These are phyloP conservation scores for Exophiala xenobiotica DNA, from an alignment of 2,329 filamentous ascomycete species.

Conservation along the genomic window DNA sequence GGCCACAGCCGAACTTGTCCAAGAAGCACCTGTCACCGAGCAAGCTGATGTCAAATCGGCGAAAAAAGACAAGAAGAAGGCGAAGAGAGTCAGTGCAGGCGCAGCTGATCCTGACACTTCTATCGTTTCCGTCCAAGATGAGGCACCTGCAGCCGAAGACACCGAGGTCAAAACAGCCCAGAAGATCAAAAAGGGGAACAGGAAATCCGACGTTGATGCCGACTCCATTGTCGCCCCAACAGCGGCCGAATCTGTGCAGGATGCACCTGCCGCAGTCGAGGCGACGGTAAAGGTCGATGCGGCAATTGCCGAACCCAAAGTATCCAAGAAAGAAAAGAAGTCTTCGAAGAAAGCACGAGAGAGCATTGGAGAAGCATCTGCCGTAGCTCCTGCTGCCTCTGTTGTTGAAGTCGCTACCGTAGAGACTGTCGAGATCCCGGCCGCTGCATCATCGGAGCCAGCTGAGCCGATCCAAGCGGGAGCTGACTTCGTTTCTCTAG, in stretches of 20 bases:
- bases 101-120: slow-evolving; percentile 30
- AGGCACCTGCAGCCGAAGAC: slow-evolving; percentile 26
- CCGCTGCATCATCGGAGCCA: slow-evolving; percentile 2
- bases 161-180: slow-evolving; percentile 30
- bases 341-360: slow-evolving; percentile 9
- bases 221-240: not conserved
- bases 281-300: not conserved
- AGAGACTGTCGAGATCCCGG: slow-evolving; percentile 2
- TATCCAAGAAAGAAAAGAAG: slow-evolving; percentile 11
- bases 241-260: no score
- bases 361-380: slow-evolving; percentile 1
- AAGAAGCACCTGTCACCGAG: slow-evolving; percentile 12
- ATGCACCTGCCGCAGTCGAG: no score
- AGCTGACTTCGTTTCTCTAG: slow-evolving; percentile 22
- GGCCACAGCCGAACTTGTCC: slow-evolving; percentile 14
- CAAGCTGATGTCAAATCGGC: slow-evolving; percentile 6
- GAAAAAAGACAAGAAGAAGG: slow-evolving; percentile 31
- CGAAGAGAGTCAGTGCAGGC: slow-evolving; percentile 32
- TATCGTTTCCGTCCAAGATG: slow-evolving; percentile 15
- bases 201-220: slow-evolving; percentile 3
- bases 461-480: not conserved
- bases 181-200: slow-evolving; percentile 8
- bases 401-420: not conserved
- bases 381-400: not conserved
- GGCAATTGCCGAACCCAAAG: not conserved